Base-by-base conservation (phyloP, 2,329 filamentous ascomycete genomes). In the Neofusicoccum ribis region DNA sequence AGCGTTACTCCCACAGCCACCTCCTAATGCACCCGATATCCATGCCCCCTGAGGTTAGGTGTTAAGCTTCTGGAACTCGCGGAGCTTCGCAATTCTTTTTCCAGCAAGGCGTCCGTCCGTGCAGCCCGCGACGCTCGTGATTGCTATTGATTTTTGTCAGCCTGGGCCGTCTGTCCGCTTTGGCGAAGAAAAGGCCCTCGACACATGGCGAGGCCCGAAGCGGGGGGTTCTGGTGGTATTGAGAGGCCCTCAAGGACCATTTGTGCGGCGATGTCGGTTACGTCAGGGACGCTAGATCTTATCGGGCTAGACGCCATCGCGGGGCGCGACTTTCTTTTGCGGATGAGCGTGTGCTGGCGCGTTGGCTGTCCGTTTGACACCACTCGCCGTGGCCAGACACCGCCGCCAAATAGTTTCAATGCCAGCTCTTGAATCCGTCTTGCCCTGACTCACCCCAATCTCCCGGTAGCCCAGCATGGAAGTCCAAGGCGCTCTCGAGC, bases 401-500 rank as follows among this genome's bases (percentile, higher is more conserved):
- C 52, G 44, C 63, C 20, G 43, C 44, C 31, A 43, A 36, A 50
- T 59, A 51, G n/a, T 20, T 56, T 43, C 46, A 51, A 62, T 62
- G 46, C 59, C 44, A 43, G 15, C 46, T 46, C 8, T 36, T n/a
- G 61, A 31, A 23, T 11, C 9, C 34, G 11, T 44, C 50, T 41
- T 60, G 43, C 43, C 17, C 56, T 60, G 56, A 47, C 36, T 34
- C 27, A 15, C n/a, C 31, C 23, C 27, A n/a, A 27, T 14, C 27
- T 14, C 9, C 14, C 11, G 8, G 17, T 46, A 11, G 23, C 27
- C 47, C 63, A 23, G 15, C 41, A 78, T 78, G 76, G 69, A 74
- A 49, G 69, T 70, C 61, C 72, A 74, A 43, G 68, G 70, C 39
- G 70, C 70, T n/a, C 88, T 96, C 74, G 92, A 96, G 80, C 88